Evolutionary conservation across 2,329 filamentous ascomycete genomes (phyloP), one percentile per base, ranked within the genome.

Genomic region (Chaetomium strumarium): DNA sequence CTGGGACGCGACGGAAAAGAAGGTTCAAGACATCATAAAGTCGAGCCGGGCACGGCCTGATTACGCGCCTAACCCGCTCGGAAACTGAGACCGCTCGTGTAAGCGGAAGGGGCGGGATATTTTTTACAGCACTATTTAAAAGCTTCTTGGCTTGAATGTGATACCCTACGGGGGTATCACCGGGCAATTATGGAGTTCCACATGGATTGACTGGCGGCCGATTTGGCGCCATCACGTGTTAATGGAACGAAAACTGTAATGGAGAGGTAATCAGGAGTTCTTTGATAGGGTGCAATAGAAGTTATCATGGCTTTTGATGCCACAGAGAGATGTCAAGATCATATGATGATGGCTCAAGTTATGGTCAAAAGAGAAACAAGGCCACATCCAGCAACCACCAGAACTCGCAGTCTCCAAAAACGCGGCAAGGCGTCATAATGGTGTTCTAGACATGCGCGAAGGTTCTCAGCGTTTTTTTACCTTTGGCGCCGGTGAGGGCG

Each of bases 1-100:
- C 67, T 96, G 92, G 91, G 93, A 97, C 64, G 76, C 83, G 53
- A 90, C 93, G 1, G 92, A 97, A 73, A 80, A 83, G 43, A 81
- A 84, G 58, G 86, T 63, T 16, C 60, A 63, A 53, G 60, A 63
- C 16, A 58, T 63, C 33, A 61, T 63, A 55, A 63, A 63, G 53
- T 63, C 60, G 17, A 61, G 55, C 46, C 58, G 62, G 19, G 62
- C 62, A 30, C 53, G 52, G 19, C 56, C 62, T 4, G 64, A 67
- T 34, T 68, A 67, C 49, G 62, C 62, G 14, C 66, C 66, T 16
- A 59, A 55, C 37, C 59, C 59, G 30, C 38, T 55, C n/a, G 51
- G 54, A 29, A 57, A 55, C 29, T 54, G 37, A 43, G 38, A 17
- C 24, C 24, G 10, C n/a, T 17, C 31, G 12, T 16, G 7, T 20